These are phyloP conservation scores for Xylariales sp. DNA, from an alignment of 2,329 filamentous ascomycete species.

Conservation along the genomic window DNA sequence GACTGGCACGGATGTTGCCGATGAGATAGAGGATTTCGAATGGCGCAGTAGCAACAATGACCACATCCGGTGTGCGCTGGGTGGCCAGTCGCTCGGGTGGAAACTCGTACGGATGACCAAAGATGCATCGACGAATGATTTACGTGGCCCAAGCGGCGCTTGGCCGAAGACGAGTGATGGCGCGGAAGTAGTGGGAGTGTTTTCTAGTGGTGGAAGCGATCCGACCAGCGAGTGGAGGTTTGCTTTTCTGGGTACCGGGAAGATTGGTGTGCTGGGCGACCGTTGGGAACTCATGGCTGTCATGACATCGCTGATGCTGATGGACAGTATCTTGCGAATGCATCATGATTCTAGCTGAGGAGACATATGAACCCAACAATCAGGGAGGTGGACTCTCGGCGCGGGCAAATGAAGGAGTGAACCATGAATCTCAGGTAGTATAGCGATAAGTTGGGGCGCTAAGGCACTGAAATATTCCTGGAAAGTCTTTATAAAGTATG, in stretches of 20 bases:
- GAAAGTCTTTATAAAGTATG: no score
- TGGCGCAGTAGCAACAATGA: conserved; percentile 6
- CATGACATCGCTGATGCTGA: background rate
- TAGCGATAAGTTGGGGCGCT: no score
- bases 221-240: background rate
- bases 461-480: no score
- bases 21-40: background rate
- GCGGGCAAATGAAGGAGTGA: no score
- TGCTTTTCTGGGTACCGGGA: background rate
- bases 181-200: conserved; percentile 4
- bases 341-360: no score
- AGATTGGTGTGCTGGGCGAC: background rate
- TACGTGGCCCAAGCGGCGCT: conserved; percentile 1
- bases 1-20: background rate
- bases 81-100: conserved; percentile 1
- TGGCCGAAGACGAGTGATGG: conserved; percentile 3
- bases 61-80: conserved; percentile 3
- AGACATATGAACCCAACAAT: no score
- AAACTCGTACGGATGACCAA: conserved; percentile 2
- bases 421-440: no score
- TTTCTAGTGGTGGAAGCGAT: background rate
- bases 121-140: background rate
- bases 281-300: conserved; percentile 2
- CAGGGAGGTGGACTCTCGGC: no score
- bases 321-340: no score